Evolutionary conservation across 2,329 filamentous ascomycete genomes (phyloP).

Genomic region (Sphaerulina musiva): DNA sequence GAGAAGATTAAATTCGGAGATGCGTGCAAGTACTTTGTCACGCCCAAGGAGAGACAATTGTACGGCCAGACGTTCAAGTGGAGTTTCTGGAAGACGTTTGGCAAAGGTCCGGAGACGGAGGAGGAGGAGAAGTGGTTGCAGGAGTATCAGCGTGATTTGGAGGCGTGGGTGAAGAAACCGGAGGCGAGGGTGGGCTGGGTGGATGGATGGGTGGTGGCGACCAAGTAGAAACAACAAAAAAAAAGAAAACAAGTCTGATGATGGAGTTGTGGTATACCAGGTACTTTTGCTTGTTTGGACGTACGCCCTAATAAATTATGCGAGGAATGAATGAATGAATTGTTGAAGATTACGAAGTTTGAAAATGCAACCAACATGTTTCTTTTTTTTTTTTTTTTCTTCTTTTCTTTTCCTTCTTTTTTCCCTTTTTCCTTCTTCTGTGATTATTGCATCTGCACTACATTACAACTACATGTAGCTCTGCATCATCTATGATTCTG

Average conservation of each 20-base stretch:
- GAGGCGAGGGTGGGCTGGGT: slow-evolving; percentile 3
- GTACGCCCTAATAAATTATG: no score
- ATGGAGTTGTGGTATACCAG: no score
- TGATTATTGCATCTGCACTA: no score
- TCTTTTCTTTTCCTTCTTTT: no score
- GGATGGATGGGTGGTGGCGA: slow-evolving; percentile 10
- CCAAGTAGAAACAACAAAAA: not conserved
- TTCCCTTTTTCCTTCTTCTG: no score
- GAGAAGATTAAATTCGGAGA: slow-evolving; percentile 8
- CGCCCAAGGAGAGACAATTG: not conserved
- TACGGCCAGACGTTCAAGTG: not conserved
- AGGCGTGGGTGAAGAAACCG: slow-evolving; percentile 1
- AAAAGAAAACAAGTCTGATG: not conserved
- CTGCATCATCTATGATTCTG: no score
- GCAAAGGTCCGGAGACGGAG: not conserved
- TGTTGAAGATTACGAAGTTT: no score
- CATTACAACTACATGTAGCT: no score
- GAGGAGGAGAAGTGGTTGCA: slow-evolving; percentile 1
- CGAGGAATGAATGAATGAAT: no score
- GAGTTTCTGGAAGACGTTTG: not conserved
- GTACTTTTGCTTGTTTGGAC: no score
- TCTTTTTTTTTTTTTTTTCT: no score
- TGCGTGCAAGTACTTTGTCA: not conserved
- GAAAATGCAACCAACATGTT: no score
- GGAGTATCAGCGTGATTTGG: not conserved